Percentiles rank a stretch among this genome's conserved stretches.
phyloP scores from a whole-genome alignment of 495 filamentous ascomycete species.

The Penicillium diatomitis region DNA sequence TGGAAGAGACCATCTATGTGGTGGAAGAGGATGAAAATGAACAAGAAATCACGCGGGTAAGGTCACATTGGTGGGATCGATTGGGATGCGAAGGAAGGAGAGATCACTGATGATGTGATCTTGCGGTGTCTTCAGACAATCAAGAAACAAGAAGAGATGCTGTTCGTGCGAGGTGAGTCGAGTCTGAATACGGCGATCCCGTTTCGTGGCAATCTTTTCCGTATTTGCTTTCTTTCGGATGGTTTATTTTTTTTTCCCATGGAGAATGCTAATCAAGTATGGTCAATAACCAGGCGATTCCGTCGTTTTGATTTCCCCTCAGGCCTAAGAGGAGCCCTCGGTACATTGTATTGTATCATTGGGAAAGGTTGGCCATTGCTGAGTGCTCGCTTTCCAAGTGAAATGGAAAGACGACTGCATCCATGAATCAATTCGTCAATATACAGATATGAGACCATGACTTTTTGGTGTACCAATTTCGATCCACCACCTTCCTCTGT shows the following conservation, averaged over 20 bases:
- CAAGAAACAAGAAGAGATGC: slow-evolving; percentile 95
- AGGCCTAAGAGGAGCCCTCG: slow-evolving; percentile 33
- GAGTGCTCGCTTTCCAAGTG: slow-evolving; percentile 9
- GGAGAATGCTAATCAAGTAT: neutral
- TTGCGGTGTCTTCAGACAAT: slow-evolving; percentile 51
- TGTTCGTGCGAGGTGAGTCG: slow-evolving; percentile 88
- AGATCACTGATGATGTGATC: neutral
- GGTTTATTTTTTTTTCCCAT: too few species aligned
- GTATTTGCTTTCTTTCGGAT: too few species aligned
- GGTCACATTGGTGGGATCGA: slow-evolving; percentile 19
- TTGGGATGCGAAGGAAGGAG: neutral
- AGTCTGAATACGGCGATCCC: neutral
- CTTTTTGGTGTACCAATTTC: slow-evolving; percentile 10
- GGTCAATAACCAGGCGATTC: slow-evolving; percentile 63
- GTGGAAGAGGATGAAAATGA: slow-evolving; percentile 79
- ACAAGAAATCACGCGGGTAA: slow-evolving; percentile 58
- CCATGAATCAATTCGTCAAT: slow-evolving; percentile 10
- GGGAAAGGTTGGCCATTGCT: slow-evolving; percentile 15
- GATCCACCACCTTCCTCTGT: too few species aligned
- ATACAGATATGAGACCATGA: slow-evolving; percentile 27
- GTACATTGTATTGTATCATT: slow-evolving; percentile 2
- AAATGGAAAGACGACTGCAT: slow-evolving; percentile 16
- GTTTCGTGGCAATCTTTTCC: too few species aligned
- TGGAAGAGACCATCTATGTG: slow-evolving; percentile 92
- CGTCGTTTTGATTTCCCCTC: slow-evolving; percentile 89